Base-by-base conservation (phyloP, 1,139 yeast species). In the Citeromyces hawaiiensis region DNA sequence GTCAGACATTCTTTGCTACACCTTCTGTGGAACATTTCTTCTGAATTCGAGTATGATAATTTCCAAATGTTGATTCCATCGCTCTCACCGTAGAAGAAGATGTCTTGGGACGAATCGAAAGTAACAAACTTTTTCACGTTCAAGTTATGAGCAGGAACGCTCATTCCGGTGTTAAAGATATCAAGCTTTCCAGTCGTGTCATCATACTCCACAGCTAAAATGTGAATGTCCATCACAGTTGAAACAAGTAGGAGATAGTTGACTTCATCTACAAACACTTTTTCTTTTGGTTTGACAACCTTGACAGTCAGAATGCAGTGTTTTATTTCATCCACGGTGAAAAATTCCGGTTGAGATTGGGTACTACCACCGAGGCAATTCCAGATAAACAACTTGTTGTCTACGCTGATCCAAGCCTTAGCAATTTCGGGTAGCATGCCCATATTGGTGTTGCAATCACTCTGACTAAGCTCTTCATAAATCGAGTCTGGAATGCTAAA, bases 41-140 rank as follows among this genome's bases (percentile, higher is more conserved):
- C 91, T 31, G 82, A 75, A 46, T 79, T 82, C n/a, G 88, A 73
- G 54, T 93, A 93, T 44, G 76, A 79, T 42, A 91, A 65, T 53
- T 86, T 87, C 95, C 96, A 91, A 38, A 93, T 68, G 49, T 88
- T 78, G 36, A 72, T 63, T 2, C 91, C 94, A 48, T 83, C 87
- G 15, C 80, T 68, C 45, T 72, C 67, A 10, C 95, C 94, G 15
- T 83, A 69, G 55, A 93, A 85, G 55, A 83, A 86, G 6, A 93
- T 74, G 42, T 93, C 88, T 38, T 87, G 83, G 0, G 91, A 76
- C 36, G 63, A 60, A 21, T 74, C 74, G 51, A 76, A 74, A 2
- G 72, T 66, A 1, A 70, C 66, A 40, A 88, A 72, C 40, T 73
- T 70, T 49, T 75, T 73, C 6, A 83, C 86, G 37, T 77, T 74